phyloP scores from a whole-genome alignment of 2,329 filamentous ascomycete species.

The Pseudogymnoascus sp. region DNA sequence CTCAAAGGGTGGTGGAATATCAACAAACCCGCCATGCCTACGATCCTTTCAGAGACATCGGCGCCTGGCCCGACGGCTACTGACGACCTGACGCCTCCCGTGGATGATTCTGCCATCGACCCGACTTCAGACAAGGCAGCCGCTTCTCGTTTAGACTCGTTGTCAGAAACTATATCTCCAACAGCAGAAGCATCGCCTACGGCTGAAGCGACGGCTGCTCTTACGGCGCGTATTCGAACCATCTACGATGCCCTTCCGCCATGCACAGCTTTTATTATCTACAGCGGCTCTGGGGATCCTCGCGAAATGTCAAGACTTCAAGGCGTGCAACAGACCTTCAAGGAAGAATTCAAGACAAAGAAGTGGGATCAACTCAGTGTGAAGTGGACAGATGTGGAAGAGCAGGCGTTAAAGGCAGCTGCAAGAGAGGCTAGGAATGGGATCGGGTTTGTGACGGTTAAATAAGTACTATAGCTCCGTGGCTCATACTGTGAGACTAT shows the following conservation, averaged over 20 bases:
- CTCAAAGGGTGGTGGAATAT: constrained; percentile 62
- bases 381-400: constrained; percentile 61
- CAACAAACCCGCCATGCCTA: constrained; percentile 32
- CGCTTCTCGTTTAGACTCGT: neutral
- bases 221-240: constrained; percentile 41
- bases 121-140: neutral
- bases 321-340: constrained; percentile 52
- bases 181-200: constrained; percentile 12
- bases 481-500: neutral
- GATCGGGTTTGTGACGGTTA: constrained; percentile 58
- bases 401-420: constrained; percentile 53
- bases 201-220: constrained; percentile 18
- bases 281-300: constrained; percentile 62
- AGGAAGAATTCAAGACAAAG: constrained; percentile 56
- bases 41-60: constrained; percentile 11
- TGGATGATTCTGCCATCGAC: neutral
- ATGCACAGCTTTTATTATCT: constrained; percentile 58
- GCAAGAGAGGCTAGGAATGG: constrained; percentile 52
- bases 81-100: constrained; percentile 10
- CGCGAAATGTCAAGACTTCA: constrained; percentile 57
- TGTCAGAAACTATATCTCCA: neutral
- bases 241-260: constrained; percentile 54
- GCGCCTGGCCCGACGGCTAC: constrained; percentile 10
- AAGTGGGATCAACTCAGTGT: constrained; percentile 63
- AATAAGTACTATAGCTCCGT: constrained; percentile 34